These are phyloP conservation scores for Sporothrix sp. DNA, from an alignment of 2,329 filamentous ascomycete species.

Conservation along the genomic window DNA sequence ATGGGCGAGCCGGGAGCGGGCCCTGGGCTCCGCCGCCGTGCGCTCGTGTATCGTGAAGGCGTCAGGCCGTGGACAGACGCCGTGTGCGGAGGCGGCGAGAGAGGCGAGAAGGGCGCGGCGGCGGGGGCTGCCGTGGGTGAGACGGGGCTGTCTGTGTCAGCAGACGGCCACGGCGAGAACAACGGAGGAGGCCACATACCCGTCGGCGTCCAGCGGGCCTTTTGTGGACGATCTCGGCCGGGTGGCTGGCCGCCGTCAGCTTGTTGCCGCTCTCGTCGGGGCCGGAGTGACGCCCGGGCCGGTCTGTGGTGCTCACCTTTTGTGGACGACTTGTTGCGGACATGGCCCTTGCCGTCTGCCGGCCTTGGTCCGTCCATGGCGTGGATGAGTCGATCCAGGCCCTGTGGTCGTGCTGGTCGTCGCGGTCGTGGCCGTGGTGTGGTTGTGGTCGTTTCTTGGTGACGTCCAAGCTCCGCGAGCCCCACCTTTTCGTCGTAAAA, in stretches of 20 bases:
- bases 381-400: neutral
- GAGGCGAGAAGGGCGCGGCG: slow-evolving; percentile 11
- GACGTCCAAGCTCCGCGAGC: no score
- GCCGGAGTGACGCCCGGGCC: no score
- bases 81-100: slow-evolving; percentile 8
- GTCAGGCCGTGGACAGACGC: neutral
- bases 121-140: slow-evolving; percentile 19
- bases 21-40: slow-evolving; percentile 6
- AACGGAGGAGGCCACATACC: slow-evolving; percentile 43
- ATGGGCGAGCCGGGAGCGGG: slow-evolving; percentile 6
- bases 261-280: neutral
- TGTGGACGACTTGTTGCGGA: slow-evolving; percentile 29
- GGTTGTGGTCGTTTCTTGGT: no score
- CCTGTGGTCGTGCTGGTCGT: neutral
- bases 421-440: no score
- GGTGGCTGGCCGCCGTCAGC: slow-evolving; percentile 31
- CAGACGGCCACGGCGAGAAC: neutral
- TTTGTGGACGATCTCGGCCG: slow-evolving; percentile 61
- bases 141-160: slow-evolving; percentile 3
- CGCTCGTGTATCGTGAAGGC: slow-evolving; percentile 13
- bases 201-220: slow-evolving; percentile 65
- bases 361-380: slow-evolving; percentile 17
- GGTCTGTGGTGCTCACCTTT: slow-evolving; percentile 29
- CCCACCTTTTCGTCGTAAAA: no score
- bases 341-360: slow-evolving; percentile 22